Base-by-base conservation (phyloP, 2,329 filamentous ascomycete genomes). In the Fusarium kyushuense region DNA sequence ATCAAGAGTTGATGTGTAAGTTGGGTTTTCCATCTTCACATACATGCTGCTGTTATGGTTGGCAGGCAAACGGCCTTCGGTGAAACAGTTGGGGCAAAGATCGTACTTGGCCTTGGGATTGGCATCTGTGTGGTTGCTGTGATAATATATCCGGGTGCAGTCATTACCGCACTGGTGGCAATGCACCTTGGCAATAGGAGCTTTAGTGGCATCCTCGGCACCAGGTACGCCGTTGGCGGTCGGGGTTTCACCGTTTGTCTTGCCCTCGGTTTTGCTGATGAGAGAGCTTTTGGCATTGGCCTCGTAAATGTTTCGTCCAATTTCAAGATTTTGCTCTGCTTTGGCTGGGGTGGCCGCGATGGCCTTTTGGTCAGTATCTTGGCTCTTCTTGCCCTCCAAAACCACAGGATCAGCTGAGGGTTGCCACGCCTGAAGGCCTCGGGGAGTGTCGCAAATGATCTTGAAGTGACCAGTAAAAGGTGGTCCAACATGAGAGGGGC, bases 391-490 rank as follows among this genome's bases (percentile, higher is more conserved):
- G 55, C 88, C 88, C 67, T 89, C 83, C n/a, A 85, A 76, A 6
- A 90, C 83, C 40, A 89, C 80, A 9, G 93, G 89, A 72, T 93
- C 92, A 2, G 94, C 90, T 19, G 92, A 92, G 19, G 96, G 96
- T 77, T 99, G 96, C 88, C 95, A 97, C 25, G 95, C 92, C 78
- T 98, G 95, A 52, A 99, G 86, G 36, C 96, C 96, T 61, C 96
- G 90, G 54, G 96, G 96, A 1, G 96, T 99, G 78, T 99, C 96
- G 76, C 94, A 96, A 58, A 95, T 95, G 65, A 98, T 90, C 78
- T 93, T 92, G 86, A 99, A 99, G 79, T 99, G 96, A 38, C 96
- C 96, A 6, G 96, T 99, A 76, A 97, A 98, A 9, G 96, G 96
- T 5, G 96, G 95, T 1, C 95, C 95, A 71, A 98, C 95, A 78